phyloP scores from a whole-genome alignment of 73 alveolate species.

The Halteria grandinella region DNA sequence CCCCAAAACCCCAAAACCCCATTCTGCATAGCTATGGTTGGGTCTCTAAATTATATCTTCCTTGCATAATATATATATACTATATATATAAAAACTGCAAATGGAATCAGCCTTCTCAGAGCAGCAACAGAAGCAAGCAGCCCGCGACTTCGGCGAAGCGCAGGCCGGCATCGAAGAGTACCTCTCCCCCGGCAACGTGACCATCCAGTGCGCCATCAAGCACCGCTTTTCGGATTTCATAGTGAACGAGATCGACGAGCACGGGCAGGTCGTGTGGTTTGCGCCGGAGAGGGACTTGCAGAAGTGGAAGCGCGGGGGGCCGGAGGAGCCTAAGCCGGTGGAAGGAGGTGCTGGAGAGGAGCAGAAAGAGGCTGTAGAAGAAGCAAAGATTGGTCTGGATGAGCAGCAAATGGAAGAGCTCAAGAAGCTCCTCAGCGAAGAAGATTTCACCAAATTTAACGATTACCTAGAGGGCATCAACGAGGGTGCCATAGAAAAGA shows the following conservation, averaged over 20 bases:
- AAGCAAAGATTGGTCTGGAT: slow-evolving; percentile 7
- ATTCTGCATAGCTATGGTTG: no score
- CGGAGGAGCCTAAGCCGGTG: slow-evolving; percentile 53
- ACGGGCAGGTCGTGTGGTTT: slow-evolving; percentile 83
- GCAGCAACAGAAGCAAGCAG: not conserved
- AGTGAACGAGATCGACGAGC: slow-evolving; percentile 93
- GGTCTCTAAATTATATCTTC: no score
- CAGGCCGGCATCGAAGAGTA: slow-evolving; percentile 23
- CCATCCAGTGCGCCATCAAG: slow-evolving; percentile 83
- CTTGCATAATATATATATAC: no score
- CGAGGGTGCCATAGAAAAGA: slow-evolving; percentile 66
- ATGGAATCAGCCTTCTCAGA: no score
- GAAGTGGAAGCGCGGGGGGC: slow-evolving; percentile 54
- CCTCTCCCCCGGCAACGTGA: slow-evolving; percentile 27
- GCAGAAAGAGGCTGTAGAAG: slow-evolving; percentile 54
- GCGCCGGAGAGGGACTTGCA: slow-evolving; percentile 63
- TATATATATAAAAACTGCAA: no score
- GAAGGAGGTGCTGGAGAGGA: slow-evolving; percentile 61
- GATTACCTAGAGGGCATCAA: slow-evolving; percentile 61
- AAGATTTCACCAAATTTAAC: slow-evolving; percentile 42
- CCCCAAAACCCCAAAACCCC: no score
- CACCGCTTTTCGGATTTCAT: slow-evolving; percentile 94
- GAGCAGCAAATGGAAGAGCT: slow-evolving; percentile 57
- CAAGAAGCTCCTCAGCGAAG: slow-evolving; percentile 61
- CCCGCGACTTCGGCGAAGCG: not conserved